A percentile compares a stretch with the other conserved stretches of the same genome.
These are phyloP conservation scores for Dictyostelium citrinum DNA, from an alignment of 78 protist genomes.

Conservation along the genomic window DNA sequence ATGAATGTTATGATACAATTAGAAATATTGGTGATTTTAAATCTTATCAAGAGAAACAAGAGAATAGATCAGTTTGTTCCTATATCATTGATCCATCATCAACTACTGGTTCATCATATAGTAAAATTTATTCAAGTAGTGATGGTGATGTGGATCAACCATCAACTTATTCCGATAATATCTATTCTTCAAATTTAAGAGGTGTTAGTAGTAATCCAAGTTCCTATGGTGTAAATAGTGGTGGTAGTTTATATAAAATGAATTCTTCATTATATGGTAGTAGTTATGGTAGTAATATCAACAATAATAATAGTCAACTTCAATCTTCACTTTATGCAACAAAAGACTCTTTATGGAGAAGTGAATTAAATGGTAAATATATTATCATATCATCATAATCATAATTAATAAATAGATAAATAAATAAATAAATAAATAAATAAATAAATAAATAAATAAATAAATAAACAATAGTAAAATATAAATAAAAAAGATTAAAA, in stretches of 20 bases:
- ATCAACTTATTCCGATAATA: neutral
- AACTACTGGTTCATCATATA: neutral
- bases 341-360: neutral
- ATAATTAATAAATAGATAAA: no score
- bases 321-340: neutral
- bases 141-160: neutral
- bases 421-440: no score
- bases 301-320: neutral
- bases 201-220: neutral
- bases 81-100: conserved; percentile 9
- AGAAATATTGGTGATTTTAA: neutral
- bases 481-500: no score
- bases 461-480: no score
- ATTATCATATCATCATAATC: neutral
- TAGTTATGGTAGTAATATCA: neutral
- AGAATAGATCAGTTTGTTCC: conserved; percentile 7
- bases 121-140: neutral
- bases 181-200: neutral
- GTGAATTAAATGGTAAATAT: neutral
- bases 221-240: neutral
- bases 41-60: conserved; percentile 4
- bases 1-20: neutral
- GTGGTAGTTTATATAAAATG: neutral
- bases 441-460: no score
- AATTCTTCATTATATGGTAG: neutral